Percentiles rank a stretch among this genome's conserved stretches.
Evolutionary conservation across 345 rosid species (phyloP).

Genomic region (Eucalyptus sideroxylon): DNA sequence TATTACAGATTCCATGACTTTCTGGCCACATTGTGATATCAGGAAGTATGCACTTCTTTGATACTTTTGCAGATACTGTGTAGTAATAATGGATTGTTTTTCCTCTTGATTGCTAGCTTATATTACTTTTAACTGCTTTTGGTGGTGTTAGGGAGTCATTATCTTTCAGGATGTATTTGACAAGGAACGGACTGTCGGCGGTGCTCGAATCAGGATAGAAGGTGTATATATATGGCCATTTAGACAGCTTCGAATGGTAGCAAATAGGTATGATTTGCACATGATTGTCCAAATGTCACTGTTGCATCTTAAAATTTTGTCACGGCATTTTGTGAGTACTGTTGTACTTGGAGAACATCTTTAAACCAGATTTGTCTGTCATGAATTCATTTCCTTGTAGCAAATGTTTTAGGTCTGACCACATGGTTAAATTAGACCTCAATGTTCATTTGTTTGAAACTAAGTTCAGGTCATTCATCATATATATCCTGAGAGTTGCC

Average conservation of each 20-base stretch:
- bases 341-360: neutral
- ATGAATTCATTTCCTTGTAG: neutral
- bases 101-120: neutral
- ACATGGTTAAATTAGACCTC: neutral
- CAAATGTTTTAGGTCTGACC: neutral
- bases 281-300: neutral
- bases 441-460: neutral
- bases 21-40: neutral
- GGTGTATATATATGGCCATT: conserved; percentile 99
- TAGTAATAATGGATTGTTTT: neutral
- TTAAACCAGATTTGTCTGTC: neutral
- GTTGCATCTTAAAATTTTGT: neutral
- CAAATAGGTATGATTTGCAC: conserved; percentile 58
- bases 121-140: neutral
- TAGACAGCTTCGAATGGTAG: conserved; percentile 93
- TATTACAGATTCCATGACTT: neutral
- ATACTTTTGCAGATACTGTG: neutral
- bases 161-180: conserved; percentile 93
- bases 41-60: neutral
- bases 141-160: conserved; percentile 62
- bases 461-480: neutral
- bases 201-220: conserved; percentile 90
- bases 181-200: conserved; percentile 81
- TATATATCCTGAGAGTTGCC: neutral
- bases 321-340: neutral